Evolutionary conservation across 352 stramenopile species (phyloP).

Genomic region (Phytophthora quininea): DNA sequence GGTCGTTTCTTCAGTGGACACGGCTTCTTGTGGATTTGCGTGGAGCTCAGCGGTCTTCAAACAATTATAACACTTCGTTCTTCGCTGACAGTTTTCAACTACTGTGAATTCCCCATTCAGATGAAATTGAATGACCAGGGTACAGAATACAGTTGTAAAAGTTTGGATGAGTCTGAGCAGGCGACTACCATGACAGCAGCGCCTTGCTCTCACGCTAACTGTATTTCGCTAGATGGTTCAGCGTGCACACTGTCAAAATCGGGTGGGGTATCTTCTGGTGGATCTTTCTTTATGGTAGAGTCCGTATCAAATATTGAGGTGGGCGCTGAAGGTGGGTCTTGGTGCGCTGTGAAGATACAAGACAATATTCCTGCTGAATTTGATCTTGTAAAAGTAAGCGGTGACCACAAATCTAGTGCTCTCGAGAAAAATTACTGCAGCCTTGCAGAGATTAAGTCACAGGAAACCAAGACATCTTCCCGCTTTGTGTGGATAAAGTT

Average conservation of each 20-base stretch:
- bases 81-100: constrained; percentile 51
- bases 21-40: constrained; percentile 75
- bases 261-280: not conserved
- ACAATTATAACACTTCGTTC: constrained; percentile 65
- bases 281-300: constrained; percentile 42
- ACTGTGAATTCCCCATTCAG: constrained; percentile 43
- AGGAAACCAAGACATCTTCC: constrained; percentile 15
- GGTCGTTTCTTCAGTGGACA: constrained; percentile 53
- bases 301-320: constrained; percentile 35
- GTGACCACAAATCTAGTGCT: constrained; percentile 21
- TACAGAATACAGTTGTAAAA: constrained; percentile 12
- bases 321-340: constrained; percentile 31
- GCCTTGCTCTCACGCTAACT: constrained; percentile 26
- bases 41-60: constrained; percentile 61
- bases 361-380: constrained; percentile 48
- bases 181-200: constrained; percentile 1
- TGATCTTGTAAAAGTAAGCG: constrained; percentile 46
- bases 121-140: constrained; percentile 39
- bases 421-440: constrained; percentile 25
- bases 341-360: constrained; percentile 32
- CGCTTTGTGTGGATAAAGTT: constrained; percentile 48
- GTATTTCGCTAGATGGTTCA: constrained; percentile 37
- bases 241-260: constrained; percentile 25
- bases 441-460: constrained; percentile 28
- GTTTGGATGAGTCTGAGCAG: constrained; percentile 16